phyloP scores from a whole-genome alignment of 2,329 filamentous ascomycete species.

The Verticillium zaregamsianum region DNA sequence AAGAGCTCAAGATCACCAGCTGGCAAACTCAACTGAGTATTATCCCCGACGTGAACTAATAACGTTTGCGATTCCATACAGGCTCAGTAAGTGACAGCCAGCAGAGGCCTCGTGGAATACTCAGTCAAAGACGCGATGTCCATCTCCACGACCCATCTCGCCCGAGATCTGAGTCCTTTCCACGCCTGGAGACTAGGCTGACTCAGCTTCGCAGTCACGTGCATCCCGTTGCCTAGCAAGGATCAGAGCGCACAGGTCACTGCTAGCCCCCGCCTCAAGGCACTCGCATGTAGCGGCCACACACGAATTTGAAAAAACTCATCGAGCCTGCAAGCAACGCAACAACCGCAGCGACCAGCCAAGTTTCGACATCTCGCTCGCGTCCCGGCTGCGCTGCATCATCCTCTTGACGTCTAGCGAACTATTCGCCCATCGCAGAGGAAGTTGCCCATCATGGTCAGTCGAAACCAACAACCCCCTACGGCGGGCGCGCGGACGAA shows the following conservation, averaged over 20 bases:
- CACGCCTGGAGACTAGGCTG: conserved; percentile 12
- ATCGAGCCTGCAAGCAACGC: conserved; percentile 20
- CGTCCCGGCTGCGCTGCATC: conserved; percentile 30
- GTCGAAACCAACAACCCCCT: conserved; percentile 3
- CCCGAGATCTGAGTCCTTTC: background rate
- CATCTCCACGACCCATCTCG: background rate
- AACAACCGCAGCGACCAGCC: conserved; percentile 33
- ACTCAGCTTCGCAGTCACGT: conserved; percentile 27
- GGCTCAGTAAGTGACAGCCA: no score
- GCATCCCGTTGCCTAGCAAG: conserved; percentile 14
- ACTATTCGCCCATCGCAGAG: conserved; percentile 33
- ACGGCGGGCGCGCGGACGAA: background rate
- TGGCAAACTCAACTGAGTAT: background rate
- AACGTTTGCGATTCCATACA: background rate
- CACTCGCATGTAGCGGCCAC: conserved; percentile 36
- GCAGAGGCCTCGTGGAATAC: no score
- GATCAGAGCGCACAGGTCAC: conserved; percentile 10
- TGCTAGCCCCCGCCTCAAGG: conserved; percentile 31
- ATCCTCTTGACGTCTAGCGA: conserved; percentile 29
- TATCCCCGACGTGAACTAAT: background rate
- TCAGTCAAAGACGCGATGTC: no score
- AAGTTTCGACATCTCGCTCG: conserved; percentile 28
- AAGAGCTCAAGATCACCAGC: background rate
- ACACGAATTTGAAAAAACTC: conserved; percentile 43
- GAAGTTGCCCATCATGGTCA: conserved; percentile 40